A percentile compares a stretch with the other conserved stretches of the same genome.
Evolutionary conservation across 768 basidiomycete species (phyloP).

Genomic region (Clitopilus hobsonii): DNA sequence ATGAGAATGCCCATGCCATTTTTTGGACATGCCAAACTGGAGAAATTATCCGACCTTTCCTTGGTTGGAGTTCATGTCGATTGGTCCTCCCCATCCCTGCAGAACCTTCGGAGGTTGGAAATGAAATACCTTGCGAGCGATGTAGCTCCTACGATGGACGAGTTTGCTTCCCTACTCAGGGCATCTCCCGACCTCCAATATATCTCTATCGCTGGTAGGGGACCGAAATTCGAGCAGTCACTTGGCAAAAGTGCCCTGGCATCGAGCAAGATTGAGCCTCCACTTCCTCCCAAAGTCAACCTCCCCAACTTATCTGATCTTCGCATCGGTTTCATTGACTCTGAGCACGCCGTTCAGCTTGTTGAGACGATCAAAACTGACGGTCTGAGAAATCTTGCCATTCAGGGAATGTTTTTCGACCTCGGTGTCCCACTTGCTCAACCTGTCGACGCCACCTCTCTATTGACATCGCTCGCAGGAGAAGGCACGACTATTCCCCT

Average conservation of each 20-base stretch:
- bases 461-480: neutral
- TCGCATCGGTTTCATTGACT: slow-evolving; percentile 40
- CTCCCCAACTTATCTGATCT: slow-evolving; percentile 27
- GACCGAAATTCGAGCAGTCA: slow-evolving; percentile 29
- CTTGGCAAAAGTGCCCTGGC: neutral
- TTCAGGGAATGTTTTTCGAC: slow-evolving; percentile 43
- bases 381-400: slow-evolving; percentile 25
- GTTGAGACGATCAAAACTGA: slow-evolving; percentile 35
- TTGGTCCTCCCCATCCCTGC: slow-evolving; percentile 39
- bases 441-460: slow-evolving; percentile 25
- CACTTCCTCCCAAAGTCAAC: slow-evolving; percentile 13
- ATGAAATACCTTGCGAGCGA: slow-evolving; percentile 53
- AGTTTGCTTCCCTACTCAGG: slow-evolving; percentile 39
- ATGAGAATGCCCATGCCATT: slow-evolving; percentile 36
- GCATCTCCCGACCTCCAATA: slow-evolving; percentile 35
- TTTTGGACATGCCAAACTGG: slow-evolving; percentile 34
- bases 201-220: slow-evolving; percentile 51
- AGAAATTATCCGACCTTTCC: slow-evolving; percentile 33
- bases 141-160: slow-evolving; percentile 46
- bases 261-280: neutral
- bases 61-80: slow-evolving; percentile 57
- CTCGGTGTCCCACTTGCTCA: slow-evolving; percentile 26
- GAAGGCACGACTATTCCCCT: slow-evolving; percentile 10
- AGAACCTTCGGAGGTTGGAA: slow-evolving; percentile 40
- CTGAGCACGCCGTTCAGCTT: slow-evolving; percentile 30